Percentiles rank a stretch among this genome's conserved stretches.
phyloP scores from a whole-genome alignment of 495 filamentous ascomycete genomes.

The Daldinia vernicosa region DNA sequence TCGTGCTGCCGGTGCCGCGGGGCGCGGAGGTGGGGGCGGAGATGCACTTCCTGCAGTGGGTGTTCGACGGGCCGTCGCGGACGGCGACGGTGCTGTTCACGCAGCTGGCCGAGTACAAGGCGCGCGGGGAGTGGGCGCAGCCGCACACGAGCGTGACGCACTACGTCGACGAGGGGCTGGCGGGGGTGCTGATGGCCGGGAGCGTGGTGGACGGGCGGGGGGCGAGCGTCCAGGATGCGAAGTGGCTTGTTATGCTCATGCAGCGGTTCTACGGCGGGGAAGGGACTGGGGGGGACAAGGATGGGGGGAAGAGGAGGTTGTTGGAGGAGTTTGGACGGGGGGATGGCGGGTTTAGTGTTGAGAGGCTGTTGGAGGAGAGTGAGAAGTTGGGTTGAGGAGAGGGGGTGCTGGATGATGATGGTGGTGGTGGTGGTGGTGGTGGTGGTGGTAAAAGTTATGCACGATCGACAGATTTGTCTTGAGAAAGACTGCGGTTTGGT shows the following conservation, averaged over 20 bases:
- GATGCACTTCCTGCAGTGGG: conserved; percentile 85
- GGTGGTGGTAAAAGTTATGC: neutral
- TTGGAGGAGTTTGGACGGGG: conserved; percentile 84
- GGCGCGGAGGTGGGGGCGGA: conserved; percentile 70
- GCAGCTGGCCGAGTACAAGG: conserved; percentile 87
- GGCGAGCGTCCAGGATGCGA: conserved; percentile 78
- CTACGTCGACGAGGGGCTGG: conserved; percentile 73
- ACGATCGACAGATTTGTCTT: neutral
- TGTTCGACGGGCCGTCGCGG: conserved; percentile 67
- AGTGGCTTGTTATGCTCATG: conserved; percentile 90
- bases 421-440: neutral
- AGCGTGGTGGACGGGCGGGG: conserved; percentile 78
- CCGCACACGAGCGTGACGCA: conserved; percentile 95
- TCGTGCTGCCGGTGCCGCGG: conserved; percentile 89
- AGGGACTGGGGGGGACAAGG: conserved; percentile 58
- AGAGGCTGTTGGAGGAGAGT: conserved; percentile 84
- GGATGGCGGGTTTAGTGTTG: conserved; percentile 79
- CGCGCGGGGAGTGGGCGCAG: conserved; percentile 84
- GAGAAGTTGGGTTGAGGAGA: conserved; percentile 70
- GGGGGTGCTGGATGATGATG: neutral
- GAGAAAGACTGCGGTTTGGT: neutral
- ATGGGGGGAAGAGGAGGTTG: conserved; percentile 62
- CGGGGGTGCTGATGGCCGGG: conserved; percentile 83
- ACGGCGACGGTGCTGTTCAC: conserved; percentile 91
- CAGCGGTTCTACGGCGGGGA: conserved; percentile 84